Evolutionary conservation across 169 alveolate genomes (phyloP).

Genomic region (Plasmodium sp.): DNA sequence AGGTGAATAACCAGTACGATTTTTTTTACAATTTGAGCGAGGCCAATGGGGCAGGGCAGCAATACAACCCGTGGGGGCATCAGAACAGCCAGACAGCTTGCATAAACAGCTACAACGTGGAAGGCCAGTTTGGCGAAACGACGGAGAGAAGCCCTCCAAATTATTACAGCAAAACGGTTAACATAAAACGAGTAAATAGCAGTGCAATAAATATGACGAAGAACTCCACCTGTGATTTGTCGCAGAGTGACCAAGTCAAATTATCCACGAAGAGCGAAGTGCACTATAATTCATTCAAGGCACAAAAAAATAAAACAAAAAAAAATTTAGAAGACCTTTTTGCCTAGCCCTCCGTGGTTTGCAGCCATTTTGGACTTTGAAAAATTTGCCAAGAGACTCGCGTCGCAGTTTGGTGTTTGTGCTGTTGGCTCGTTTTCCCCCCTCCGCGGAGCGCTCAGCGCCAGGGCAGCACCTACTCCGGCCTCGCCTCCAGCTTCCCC

Average conservation of each 20-base stretch:
- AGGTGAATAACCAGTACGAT: constrained; percentile 35
- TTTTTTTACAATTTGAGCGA: constrained; percentile 35
- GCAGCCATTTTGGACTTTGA: neutral
- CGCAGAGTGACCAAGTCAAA: constrained; percentile 17
- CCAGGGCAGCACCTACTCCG: neutral
- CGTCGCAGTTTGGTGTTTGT: neutral
- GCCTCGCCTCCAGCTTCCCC: neutral
- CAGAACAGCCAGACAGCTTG: neutral
- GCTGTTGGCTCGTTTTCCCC: neutral
- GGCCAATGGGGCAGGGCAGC: neutral
- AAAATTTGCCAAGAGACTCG: neutral
- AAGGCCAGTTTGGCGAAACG: neutral
- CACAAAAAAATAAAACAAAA: constrained; percentile 44
- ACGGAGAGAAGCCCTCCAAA: neutral
- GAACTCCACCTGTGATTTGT: constrained; percentile 15
- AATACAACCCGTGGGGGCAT: neutral
- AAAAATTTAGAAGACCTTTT: constrained; percentile 70
- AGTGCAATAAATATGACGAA: constrained; percentile 9
- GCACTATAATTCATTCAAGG: constrained; percentile 24
- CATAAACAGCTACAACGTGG: constrained; percentile 1
- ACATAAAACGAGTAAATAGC: constrained; percentile 39
- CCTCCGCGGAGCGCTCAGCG: neutral
- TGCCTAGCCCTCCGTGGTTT: neutral
- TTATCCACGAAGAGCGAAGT: constrained; percentile 70
- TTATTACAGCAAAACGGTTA: constrained; percentile 22